phyloP scores from a whole-genome alignment of 768 basidiomycete species.

The Termitomyces sp. region DNA sequence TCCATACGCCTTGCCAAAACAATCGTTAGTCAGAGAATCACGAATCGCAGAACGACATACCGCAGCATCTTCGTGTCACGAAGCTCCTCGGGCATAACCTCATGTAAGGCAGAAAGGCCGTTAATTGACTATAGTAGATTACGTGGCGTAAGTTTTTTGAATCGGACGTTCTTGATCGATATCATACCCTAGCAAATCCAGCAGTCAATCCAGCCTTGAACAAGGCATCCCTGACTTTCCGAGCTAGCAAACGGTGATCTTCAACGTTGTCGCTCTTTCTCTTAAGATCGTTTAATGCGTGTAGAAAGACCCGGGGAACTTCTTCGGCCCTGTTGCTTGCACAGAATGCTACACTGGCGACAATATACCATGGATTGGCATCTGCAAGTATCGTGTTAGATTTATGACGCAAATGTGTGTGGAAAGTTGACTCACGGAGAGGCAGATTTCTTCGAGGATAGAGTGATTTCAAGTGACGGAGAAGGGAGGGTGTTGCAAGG shows the following conservation, averaged over 20 bases:
- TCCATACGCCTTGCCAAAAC: not conserved
- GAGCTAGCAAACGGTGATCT: constrained; percentile 39
- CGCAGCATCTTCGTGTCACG: constrained; percentile 41
- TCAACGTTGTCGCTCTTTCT: constrained; percentile 18
- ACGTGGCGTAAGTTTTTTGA: not conserved
- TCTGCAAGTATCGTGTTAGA: not conserved
- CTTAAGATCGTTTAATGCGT: constrained; percentile 41
- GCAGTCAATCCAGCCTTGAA: constrained; percentile 55
- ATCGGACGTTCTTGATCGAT: not conserved
- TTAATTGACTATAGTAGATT: constrained; percentile 45
- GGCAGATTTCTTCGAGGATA: constrained; percentile 29
- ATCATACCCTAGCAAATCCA: constrained; percentile 51
- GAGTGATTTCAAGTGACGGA: constrained; percentile 35
- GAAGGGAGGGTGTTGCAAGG: constrained; percentile 35
- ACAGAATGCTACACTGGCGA: constrained; percentile 50
- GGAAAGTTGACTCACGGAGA: constrained; percentile 9
- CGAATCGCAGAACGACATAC: constrained; percentile 12
- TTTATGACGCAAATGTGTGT: no score
- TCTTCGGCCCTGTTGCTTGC: constrained; percentile 55
- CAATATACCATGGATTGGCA: constrained; percentile 52
- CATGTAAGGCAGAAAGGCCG: constrained; percentile 42
- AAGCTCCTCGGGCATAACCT: constrained; percentile 45
- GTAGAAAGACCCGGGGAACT: constrained; percentile 47
- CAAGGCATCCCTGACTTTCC: constrained; percentile 54
- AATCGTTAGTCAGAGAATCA: not conserved